phyloP scores from a whole-genome alignment of 2,329 filamentous ascomycete species.

The Neurospora sp. region DNA sequence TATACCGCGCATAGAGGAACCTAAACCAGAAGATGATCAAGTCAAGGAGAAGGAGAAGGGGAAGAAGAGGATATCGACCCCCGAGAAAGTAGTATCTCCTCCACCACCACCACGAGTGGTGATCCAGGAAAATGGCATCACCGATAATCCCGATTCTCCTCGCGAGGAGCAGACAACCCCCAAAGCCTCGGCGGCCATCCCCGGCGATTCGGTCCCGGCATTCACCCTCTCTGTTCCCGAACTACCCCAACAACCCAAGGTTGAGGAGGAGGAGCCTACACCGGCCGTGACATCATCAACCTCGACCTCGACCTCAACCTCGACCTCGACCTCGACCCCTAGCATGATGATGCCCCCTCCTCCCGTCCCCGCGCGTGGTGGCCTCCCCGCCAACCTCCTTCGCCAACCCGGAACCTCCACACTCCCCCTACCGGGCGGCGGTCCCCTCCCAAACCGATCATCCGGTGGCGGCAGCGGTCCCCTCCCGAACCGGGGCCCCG shows the following conservation, averaged over 20 bases:
- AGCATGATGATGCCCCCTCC: conserved; percentile 20
- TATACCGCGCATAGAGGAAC: conserved; percentile 8
- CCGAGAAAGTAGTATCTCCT: not conserved
- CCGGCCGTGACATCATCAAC: conserved; percentile 7
- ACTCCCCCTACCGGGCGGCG: conserved; percentile 11
- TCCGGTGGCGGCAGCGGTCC: conserved; percentile 9
- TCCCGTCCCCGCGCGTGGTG: conserved; percentile 13
- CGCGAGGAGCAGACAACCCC: conserved; percentile 40
- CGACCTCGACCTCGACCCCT: conserved; percentile 6
- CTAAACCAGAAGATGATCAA: conserved; percentile 2
- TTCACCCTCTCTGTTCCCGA: conserved; percentile 34
- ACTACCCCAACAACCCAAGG: conserved; percentile 24
- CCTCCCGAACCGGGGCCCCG: conserved; percentile 29
- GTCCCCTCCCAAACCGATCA: not conserved
- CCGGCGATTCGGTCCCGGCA: conserved; percentile 29
- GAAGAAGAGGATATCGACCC: not conserved
- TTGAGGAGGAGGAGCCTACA: conserved; percentile 32
- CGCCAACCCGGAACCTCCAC: conserved; percentile 14
- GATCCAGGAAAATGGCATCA: conserved; percentile 1
- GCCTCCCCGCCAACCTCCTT: conserved; percentile 15
- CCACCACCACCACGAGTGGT: not conserved
- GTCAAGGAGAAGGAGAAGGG: conserved; percentile 6
- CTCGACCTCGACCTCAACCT: conserved; percentile 6
- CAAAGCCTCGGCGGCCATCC: conserved; percentile 30
- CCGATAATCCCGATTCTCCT: conserved; percentile 15